Evolutionary conservation across 495 filamentous ascomycete species (phyloP), one percentile per base, ranked within the genome.

Genomic region (Lophiostoma macrostomum): DNA sequence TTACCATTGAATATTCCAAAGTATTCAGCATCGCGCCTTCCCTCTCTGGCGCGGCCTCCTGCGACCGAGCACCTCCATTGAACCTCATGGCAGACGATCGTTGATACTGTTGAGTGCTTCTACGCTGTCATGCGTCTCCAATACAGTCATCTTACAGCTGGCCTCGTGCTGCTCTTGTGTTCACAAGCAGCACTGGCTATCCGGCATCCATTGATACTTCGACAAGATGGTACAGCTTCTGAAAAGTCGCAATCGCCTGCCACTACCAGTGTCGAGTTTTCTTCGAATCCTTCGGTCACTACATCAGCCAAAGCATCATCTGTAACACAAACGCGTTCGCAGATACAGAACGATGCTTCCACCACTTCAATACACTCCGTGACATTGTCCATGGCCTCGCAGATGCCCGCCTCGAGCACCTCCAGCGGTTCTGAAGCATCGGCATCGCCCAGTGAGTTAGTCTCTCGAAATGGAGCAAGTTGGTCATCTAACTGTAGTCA

Each of bases 91-190:
- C 52, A 27, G 28, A 34, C n/a, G 52, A 32, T 34, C 28, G 30
- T 20, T 53, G 31, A 58, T 44, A 6, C 20, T 11, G 37, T 34
- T 12, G 16, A 28, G 23, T 31, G 14, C 4, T 3, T 29, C 25
- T 49, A 40, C 50, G 19, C 57, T 62, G 59, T 48, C 53, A 11
- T 58, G 53, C 46, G 36, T 22, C 41, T 39, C 38, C 14, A 41
- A 49, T 51, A 43, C 56, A 10, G 18, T 55, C 23, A 18, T 40
- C 25, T n/a, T n/a, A n/a, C n/a, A n/a, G n/a, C n/a, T n/a, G n/a
- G n/a, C 28, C 35, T 59, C 34, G 49, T 41, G 39, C 50, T 58
- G 31, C 7, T 38, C 20, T 42, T 58, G 20, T 53, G 29, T 44
- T 39, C 56, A 0, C 18, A 55, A 14, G 14, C 44, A 1, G 41